phyloP scores from a whole-genome alignment of 1,139 yeast species.

The Taiozyma sp. region DNA sequence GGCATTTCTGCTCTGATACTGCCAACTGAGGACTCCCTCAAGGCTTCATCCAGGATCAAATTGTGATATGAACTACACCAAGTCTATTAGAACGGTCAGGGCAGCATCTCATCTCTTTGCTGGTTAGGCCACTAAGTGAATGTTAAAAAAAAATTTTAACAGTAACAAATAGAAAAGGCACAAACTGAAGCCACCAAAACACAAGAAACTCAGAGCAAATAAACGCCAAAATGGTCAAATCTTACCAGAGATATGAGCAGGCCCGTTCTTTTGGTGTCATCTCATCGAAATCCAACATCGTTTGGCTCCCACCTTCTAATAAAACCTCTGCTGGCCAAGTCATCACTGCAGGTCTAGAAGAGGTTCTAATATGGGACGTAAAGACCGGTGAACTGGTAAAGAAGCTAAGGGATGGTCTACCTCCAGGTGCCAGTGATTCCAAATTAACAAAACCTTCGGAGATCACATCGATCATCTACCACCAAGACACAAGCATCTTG shows the following conservation, averaged over 20 bases:
- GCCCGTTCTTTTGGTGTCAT: slow-evolving; percentile 79
- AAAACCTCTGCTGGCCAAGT: slow-evolving; percentile 57
- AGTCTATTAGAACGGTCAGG: neutral
- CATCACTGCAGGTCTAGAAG: slow-evolving; percentile 80
- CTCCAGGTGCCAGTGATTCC: slow-evolving; percentile 70
- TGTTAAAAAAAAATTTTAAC: neutral
- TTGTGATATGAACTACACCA: too few species aligned
- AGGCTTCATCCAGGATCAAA: too few species aligned
- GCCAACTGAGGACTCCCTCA: too few species aligned
- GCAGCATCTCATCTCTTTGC: neutral
- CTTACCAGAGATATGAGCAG: slow-evolving; percentile 91
- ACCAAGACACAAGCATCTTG: slow-evolving; percentile 56
- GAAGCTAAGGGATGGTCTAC: slow-evolving; percentile 57
- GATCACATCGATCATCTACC: slow-evolving; percentile 54
- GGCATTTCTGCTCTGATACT: too few species aligned
- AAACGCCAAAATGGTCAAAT: slow-evolving; percentile 70
- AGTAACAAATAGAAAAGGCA: neutral
- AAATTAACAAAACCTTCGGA: slow-evolving; percentile 55
- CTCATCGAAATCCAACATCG: slow-evolving; percentile 62
- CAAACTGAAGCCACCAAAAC: neutral
- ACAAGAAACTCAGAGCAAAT: neutral
- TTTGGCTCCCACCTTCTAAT: slow-evolving; percentile 56
- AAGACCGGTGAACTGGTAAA: slow-evolving; percentile 75
- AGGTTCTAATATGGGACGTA: slow-evolving; percentile 83
- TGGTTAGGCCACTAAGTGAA: neutral